Base-by-base conservation (phyloP, 352 stramenopile genomes). In the Halophytophthora batemanensis region DNA sequence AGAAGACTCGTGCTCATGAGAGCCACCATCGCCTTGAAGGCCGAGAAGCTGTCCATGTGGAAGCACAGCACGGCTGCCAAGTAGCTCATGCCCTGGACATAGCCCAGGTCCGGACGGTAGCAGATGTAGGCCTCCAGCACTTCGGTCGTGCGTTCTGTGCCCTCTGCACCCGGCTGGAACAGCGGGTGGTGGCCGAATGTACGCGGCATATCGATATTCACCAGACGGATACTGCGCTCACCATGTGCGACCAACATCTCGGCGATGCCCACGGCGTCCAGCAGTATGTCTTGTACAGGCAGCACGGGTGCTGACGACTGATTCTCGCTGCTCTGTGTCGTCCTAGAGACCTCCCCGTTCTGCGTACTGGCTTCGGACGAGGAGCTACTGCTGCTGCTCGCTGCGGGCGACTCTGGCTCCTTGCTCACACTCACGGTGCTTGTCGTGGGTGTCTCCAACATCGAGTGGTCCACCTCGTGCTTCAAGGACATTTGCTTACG, bases 1-100 rank as follows among this genome's bases (percentile, higher is more conserved):
- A 94, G 63, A 18, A 93, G 50, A 33, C 74, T 90, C 39, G 80
- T 90, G 53, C 82, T 93, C 68, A 94, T 83, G 35, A 94, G 64
- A 25, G 79, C 76, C 22, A 86, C 82, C 44, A 94, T 61, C 15
- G 82, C 82, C 59, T 91, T 91, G 61, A 94, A 94, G 35, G 84
- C 84, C 43, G 80, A 82, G 48, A 93, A 94, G 61, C 77, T 91
- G 55, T 94, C 84, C 79, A 94, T 89, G 59, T 94, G 84, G 43
- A 94, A 87, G 53, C 84, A 94, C 36, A 94, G 41, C 6, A 78
- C 73, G 8, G 84, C 84, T 4, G 84, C 84, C n/a, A 94, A 62
- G 39, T 94, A 94, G 59, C 82, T 93, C 84, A 94, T 94, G 28
- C 84, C 84, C 56, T 94, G 84, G 11, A 94, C 82, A 50, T 94